A percentile compares a stretch with the other conserved stretches of the same genome.
These are phyloP conservation scores for Capniomyces stellatus DNA, from an alignment of 371 early-diverging fungal genomes.

Conservation along the genomic window DNA sequence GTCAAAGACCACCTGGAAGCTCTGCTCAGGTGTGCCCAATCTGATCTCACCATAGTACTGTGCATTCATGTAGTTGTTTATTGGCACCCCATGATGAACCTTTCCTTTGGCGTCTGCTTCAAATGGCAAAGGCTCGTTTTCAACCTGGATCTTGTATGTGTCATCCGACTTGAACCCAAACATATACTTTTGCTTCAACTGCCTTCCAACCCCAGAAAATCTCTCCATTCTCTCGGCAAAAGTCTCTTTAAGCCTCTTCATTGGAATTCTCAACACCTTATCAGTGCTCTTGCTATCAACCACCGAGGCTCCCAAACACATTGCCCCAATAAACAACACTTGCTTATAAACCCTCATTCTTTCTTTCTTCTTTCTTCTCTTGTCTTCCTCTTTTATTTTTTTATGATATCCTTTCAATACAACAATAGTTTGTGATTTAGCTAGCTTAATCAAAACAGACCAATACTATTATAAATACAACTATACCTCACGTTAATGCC, in stretches of 20 bases:
- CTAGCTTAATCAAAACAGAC: too few relatives aligned
- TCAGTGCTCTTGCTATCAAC: neutral
- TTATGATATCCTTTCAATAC: too few relatives aligned
- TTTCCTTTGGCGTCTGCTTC: conserved; percentile 31
- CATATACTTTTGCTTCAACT: conserved; percentile 63
- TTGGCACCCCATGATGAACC: conserved; percentile 58
- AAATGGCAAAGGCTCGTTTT: neutral
- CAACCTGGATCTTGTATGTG: neutral
- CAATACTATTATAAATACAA: too few relatives aligned
- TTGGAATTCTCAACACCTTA: conserved; percentile 28
- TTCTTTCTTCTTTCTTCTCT: neutral
- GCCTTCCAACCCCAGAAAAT: conserved; percentile 37
- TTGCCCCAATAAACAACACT: neutral
- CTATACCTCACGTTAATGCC: too few relatives aligned
- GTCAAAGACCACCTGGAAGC: conserved; percentile 83
- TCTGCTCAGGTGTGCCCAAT: conserved; percentile 71
- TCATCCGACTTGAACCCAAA: conserved; percentile 15
- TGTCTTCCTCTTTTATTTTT: too few relatives aligned
- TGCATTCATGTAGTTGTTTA: conserved; percentile 88
- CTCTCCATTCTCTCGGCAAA: conserved; percentile 39
- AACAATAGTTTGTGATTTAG: too few relatives aligned
- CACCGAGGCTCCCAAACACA: neutral
- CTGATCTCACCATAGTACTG: conserved; percentile 83
- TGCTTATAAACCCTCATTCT: neutral
- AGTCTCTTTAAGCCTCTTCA: conserved; percentile 49